phyloP scores from a whole-genome alignment of 1,284 basidiomycete species.

The Irpex lacteus region DNA sequence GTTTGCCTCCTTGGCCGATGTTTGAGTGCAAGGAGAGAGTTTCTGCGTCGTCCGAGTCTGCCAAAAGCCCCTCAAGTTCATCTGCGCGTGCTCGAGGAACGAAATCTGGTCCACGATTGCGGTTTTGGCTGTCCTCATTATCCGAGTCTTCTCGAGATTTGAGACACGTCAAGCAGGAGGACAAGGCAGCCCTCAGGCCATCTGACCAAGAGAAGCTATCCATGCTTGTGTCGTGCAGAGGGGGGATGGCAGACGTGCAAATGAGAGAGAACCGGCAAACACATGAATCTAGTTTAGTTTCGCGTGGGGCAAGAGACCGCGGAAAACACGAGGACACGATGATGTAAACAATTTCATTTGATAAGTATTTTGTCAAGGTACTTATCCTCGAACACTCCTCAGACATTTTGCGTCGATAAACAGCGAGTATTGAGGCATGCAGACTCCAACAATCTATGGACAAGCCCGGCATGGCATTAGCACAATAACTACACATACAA shows the following conservation, averaged over 20 bases:
- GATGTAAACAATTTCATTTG: background rate
- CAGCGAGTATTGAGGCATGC: background rate
- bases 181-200: slow-evolving; percentile 49
- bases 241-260: background rate
- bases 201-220: slow-evolving; percentile 62
- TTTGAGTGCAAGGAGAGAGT: slow-evolving; percentile 67
- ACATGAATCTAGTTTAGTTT: background rate
- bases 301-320: background rate
- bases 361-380: too few species aligned
- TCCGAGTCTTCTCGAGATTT: slow-evolving; percentile 25
- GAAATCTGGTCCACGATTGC: slow-evolving; percentile 32
- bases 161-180: slow-evolving; percentile 61
- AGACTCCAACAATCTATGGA: too few species aligned
- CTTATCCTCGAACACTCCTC: too few species aligned
- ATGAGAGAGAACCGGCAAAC: background rate
- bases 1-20: slow-evolving; percentile 37
- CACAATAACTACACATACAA: background rate
- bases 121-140: slow-evolving; percentile 14
- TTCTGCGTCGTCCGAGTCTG: slow-evolving; percentile 42
- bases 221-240: slow-evolving; percentile 30
- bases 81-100: slow-evolving; percentile 45
- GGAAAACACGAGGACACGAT: background rate
- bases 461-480: background rate
- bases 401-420: background rate
- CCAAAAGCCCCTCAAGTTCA: slow-evolving; percentile 60